Base-by-base conservation (phyloP, 352 stramenopile species). In the Peronospora tabacina region DNA sequence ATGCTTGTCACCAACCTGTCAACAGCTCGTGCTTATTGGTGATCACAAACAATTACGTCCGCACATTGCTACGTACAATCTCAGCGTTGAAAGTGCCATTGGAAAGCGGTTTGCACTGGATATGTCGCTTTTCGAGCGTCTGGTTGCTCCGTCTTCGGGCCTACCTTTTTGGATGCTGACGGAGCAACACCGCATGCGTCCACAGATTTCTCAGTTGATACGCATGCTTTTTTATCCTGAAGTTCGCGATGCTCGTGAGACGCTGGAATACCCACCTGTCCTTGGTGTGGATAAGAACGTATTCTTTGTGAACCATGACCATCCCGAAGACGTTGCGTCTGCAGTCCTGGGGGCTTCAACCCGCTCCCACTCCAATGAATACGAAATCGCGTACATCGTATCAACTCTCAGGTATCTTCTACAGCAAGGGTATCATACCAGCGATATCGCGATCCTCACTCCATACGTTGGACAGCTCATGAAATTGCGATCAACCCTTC, bases 11-110 rank as follows among this genome's bases (percentile, higher is more conserved):
- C 60, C 70, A 11, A 53, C 59, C 1, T 89, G 70, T 22, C 73
- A 94, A 41, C 84, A 94, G 51, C 54, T 96, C 2, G 81, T 95
- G 42, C 48, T 92, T 16, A 96, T 96, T 61, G 86, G 84, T 16
- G 86, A 95, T 49, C 86, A 96, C 59, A 61, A 85, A 43, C 86
- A 96, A 52, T 58, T 96, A 24, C 71, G 82, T 10, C 86, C 86
- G 2, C 77, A 85, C 15, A 69, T 90, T 38, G 67, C 75, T n/a
- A 68, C 74, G 20, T 81, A 90, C 63, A 73, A 72, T 3, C 61
- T 95, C 1, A 88, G 75, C 16, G 72, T 75, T 33, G 69, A 81
- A 33, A 72, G 63, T 17, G 33, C 60, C 10, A 33, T 63, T 52
- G 77, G 75, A n/a, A 34, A 67, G n/a, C 46, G 55, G 9, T 87